Evolutionary conservation across 2,329 filamentous ascomycete genomes (phyloP).

Genomic region (Nothophoma quercina): DNA sequence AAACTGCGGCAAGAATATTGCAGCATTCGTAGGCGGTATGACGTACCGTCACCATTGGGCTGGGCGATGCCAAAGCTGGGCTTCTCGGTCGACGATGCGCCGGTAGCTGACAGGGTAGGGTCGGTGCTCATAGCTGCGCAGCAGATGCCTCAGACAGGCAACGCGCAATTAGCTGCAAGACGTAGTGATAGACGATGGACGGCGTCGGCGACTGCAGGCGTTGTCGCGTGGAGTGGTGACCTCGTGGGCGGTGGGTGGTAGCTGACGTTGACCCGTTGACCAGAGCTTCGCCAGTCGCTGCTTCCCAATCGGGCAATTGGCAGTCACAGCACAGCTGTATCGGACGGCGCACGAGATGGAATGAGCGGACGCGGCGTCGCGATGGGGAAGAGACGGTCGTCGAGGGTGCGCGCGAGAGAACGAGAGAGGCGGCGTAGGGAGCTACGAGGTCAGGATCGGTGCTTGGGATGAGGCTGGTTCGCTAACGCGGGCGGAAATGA

Average conservation of each 20-base stretch:
- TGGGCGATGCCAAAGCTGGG: slow-evolving; percentile 36
- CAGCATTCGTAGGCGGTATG: neutral
- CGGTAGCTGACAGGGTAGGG: slow-evolving; percentile 35
- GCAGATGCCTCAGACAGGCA: slow-evolving; percentile 23
- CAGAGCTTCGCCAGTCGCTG: slow-evolving; percentile 21
- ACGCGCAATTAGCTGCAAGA: slow-evolving; percentile 17
- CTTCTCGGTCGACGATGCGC: slow-evolving; percentile 43
- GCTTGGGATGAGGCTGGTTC: slow-evolving; percentile 47
- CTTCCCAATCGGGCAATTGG: slow-evolving; percentile 33
- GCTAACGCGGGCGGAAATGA: slow-evolving; percentile 49
- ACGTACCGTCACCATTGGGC: slow-evolving; percentile 47
- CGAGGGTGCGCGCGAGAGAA: slow-evolving; percentile 29
- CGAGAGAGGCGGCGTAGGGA: slow-evolving; percentile 32
- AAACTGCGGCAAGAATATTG: neutral
- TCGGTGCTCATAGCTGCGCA: slow-evolving; percentile 50
- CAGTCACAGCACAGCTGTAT: slow-evolving; percentile 21
- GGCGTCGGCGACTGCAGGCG: slow-evolving; percentile 31
- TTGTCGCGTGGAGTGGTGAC: slow-evolving; percentile 39
- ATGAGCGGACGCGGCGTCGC: slow-evolving; percentile 35
- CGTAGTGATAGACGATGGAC: slow-evolving; percentile 25
- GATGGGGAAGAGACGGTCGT: slow-evolving; percentile 28
- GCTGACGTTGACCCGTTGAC: slow-evolving; percentile 23
- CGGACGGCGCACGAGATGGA: slow-evolving; percentile 36
- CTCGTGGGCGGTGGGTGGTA: slow-evolving; percentile 22
- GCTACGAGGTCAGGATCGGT: slow-evolving; percentile 36